phyloP scores from a whole-genome alignment of 352 stramenopile genomes.

The Phytophthora pisi region DNA sequence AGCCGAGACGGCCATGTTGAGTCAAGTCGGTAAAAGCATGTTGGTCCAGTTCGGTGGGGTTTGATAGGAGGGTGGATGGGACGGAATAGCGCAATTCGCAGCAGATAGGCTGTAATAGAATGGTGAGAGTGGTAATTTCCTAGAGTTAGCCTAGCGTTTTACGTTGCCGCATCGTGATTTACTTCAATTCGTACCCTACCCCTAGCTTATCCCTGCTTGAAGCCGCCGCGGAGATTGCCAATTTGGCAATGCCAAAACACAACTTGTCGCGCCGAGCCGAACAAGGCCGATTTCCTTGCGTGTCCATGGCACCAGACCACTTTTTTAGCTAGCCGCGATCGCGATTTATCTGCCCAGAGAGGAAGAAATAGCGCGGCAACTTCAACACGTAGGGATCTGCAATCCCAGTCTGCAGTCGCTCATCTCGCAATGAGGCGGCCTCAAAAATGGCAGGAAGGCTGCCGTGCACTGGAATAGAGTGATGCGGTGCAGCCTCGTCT shows the following conservation, averaged over 20 bases:
- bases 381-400: neutral
- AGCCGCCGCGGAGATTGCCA: neutral
- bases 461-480: neutral
- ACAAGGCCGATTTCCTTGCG: neutral
- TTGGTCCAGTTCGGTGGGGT: neutral
- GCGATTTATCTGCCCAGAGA: neutral
- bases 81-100: constrained; percentile 1
- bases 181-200: neutral
- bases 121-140: constrained; percentile 3
- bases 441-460: too few relatives aligned
- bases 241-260: too few relatives aligned
- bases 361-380: constrained; percentile 2
- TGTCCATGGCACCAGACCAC: neutral
- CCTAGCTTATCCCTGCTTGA: neutral
- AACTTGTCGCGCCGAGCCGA: too few relatives aligned
- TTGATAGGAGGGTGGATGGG: constrained; percentile 16
- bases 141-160: constrained; percentile 1
- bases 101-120: constrained; percentile 10
- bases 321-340: constrained; percentile 8
- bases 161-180: constrained; percentile 7
- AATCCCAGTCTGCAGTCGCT: too few relatives aligned
- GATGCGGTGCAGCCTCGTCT: neutral
- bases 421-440: too few relatives aligned
- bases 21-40: too few relatives aligned
- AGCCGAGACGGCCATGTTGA: too few relatives aligned